Evolutionary conservation across 2,329 filamentous ascomycete species (phyloP).

Genomic region (Penicillium concentricum): DNA sequence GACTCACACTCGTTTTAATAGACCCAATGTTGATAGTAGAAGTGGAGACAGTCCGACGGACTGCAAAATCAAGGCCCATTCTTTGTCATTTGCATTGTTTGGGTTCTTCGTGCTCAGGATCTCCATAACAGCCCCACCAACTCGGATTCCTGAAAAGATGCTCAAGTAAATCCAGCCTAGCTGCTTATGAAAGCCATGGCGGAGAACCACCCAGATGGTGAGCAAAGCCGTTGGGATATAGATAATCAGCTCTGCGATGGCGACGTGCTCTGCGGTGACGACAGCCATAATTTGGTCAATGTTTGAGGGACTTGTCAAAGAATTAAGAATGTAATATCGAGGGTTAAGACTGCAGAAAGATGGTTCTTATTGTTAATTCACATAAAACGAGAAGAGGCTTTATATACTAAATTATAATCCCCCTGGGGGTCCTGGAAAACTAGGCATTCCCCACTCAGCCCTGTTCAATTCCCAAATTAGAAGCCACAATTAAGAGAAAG

Average conservation of each 20-base stretch:
- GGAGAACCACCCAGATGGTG: constrained; percentile 1
- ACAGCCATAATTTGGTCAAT: not conserved
- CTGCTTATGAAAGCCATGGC: constrained; percentile 10
- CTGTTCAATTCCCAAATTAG: too few species aligned
- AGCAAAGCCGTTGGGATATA: constrained; percentile 7
- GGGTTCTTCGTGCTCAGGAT: not conserved
- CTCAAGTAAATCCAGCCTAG: constrained; percentile 6
- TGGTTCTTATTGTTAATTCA: not conserved
- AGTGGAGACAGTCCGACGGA: constrained; percentile 6
- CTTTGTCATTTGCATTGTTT: constrained; percentile 1
- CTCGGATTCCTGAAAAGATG: constrained; percentile 2
- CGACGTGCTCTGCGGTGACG: constrained; percentile 1
- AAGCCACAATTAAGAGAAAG: too few species aligned
- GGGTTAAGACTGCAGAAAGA: not conserved
- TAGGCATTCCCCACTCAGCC: too few species aligned
- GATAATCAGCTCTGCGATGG: constrained; percentile 6
- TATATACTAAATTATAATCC: not conserved
- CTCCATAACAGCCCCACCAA: constrained; percentile 7
- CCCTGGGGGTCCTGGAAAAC: not conserved
- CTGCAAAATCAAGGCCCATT: constrained; percentile 5
- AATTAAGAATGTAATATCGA: not conserved
- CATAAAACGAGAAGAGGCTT: not conserved
- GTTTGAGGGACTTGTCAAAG: not conserved
- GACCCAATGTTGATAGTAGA: constrained; percentile 3
- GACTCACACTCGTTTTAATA: constrained; percentile 7